These are phyloP conservation scores for Paraleonurus japonicus DNA, from an alignment of 257 asterid species.

Conservation along the genomic window DNA sequence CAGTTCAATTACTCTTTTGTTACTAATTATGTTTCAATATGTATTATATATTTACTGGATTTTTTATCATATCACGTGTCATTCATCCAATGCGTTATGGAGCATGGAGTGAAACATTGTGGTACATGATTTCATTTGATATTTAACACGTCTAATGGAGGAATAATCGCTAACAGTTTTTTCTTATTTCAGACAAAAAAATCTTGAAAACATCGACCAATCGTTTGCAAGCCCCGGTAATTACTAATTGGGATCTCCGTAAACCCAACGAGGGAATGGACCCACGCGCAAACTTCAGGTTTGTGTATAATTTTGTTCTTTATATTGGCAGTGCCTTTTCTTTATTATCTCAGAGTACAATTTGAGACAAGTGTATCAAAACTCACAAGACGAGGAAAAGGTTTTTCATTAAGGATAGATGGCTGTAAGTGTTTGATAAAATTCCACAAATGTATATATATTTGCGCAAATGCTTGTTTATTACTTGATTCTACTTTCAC, in stretches of 20 bases:
- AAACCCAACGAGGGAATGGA: conserved; percentile 31
- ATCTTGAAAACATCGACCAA: conserved; percentile 38
- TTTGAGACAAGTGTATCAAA: not conserved
- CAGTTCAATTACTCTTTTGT: too few relatives aligned
- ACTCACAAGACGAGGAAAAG: not conserved
- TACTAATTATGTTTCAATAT: too few relatives aligned
- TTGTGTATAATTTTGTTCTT: conserved; percentile 1
- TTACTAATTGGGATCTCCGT: conserved; percentile 56
- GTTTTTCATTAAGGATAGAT: conserved; percentile 19
- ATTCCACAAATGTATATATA: too few relatives aligned
- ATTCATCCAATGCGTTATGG: too few relatives aligned
- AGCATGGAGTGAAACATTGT: too few relatives aligned
- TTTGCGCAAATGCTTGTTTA: not conserved
- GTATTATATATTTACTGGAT: too few relatives aligned
- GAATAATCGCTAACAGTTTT: not conserved
- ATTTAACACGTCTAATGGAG: not conserved
- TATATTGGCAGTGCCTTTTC: not conserved
- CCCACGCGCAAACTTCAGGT: conserved; percentile 46
- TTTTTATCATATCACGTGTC: too few relatives aligned
- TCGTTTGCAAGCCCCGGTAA: conserved; percentile 25
- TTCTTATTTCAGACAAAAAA: conserved; percentile 22
- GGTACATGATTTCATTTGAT: too few relatives aligned
- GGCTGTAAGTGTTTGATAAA: conserved; percentile 51
- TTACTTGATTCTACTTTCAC: not conserved
- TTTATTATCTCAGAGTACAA: not conserved